Evolutionary conservation across 371 early-diverging fungal genomes (phyloP), one percentile per base, ranked within the genome.

Genomic region (Mucor racemosus): DNA sequence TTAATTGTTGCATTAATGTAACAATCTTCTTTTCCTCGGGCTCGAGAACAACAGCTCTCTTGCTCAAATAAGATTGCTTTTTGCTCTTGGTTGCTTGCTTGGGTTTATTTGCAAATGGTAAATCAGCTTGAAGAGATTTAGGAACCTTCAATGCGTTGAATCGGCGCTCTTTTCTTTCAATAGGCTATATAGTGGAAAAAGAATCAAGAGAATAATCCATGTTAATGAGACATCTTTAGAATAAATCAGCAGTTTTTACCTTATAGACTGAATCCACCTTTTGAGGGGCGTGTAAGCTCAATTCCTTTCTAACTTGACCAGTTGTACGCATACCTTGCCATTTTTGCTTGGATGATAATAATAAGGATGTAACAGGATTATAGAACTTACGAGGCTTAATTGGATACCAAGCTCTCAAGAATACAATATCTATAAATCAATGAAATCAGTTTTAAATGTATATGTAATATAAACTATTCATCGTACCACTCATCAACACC

Each of bases 351-450:
- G 82, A 78, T 40, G 87, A 84, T 64, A 94, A 70, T 38, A 97
- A 76, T 57, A 94, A 84, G 50, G 92, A 95, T 35, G 94, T 96
- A 56, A 97, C 97, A 13, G 97, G 97, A 76, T 97, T 97, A 85
- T 95, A 99, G 83, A 90, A 95, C 77, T 92, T 90, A 71, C 94
- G 92, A 62, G 95, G 95, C 73, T 93, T 92, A 59, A 98, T 90
- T 17, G 97, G 95, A 76, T 96, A 94, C 97, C 99, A 99, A 7
- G 99, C 97, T 55, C 97, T 86, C 73, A 99, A 82, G 79, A 99
- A 98, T 19, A 99, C 93, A 81, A 99, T 98, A 78, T 99, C 99
- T 85, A 84, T 71, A 40, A 13, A 58, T 40, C n/a, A 0, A 38
- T 9, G 1, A 26, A 26, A 46, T 44, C 5, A 44, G 31, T 60